Evolutionary conservation across 2,329 filamentous ascomycete species (phyloP), one percentile per base, ranked within the genome.

Genomic region (Aspergillus bombycis): DNA sequence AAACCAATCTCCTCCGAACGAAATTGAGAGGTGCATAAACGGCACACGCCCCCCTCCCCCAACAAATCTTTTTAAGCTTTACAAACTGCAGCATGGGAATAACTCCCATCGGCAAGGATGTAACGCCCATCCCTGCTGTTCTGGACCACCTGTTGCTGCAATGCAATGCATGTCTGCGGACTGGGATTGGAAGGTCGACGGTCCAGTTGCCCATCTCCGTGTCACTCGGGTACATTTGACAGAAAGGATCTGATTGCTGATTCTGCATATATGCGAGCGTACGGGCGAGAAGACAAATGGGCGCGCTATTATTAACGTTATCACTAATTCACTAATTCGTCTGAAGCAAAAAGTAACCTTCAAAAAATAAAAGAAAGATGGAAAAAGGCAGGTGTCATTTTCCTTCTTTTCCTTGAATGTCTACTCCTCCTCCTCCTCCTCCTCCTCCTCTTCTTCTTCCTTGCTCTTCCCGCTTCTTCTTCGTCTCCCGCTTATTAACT

Each of bases 231-330:
- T 19, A 52, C 30, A 50, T 16, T 19, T 50, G 46, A 50, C 46
- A 50, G 46, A 50, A 50, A 38, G 34, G 57, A 50, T 59, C 52
- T 56, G 52, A 61, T 56, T 61, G 58, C 52, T 56, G 52, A 46
- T 56, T 8, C 30, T 53, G 58, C 28, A 36, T 58, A 19, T 43
- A 58, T 46, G 26, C 41, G 36, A 48, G 45, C 12, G 45, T 26
- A 48, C 45, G 23, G 45, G 23, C 45, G 21, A 28, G 21, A 26
- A 16, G 16, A 19, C 6, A n/a, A 41, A n/a, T n/a, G 38, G 38
- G 38, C 19, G 23, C 45, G 45, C 45, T 26, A 48, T 48, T 28
- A 48, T 48, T 48, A 58, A 45, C 48, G 38, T 16, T 4, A 41
- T 14, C 19, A 38, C 12, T 38, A 38, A 28, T 5, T 28, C 4